phyloP scores from a whole-genome alignment of 345 rosid species.

The Populus euphratica region DNA sequence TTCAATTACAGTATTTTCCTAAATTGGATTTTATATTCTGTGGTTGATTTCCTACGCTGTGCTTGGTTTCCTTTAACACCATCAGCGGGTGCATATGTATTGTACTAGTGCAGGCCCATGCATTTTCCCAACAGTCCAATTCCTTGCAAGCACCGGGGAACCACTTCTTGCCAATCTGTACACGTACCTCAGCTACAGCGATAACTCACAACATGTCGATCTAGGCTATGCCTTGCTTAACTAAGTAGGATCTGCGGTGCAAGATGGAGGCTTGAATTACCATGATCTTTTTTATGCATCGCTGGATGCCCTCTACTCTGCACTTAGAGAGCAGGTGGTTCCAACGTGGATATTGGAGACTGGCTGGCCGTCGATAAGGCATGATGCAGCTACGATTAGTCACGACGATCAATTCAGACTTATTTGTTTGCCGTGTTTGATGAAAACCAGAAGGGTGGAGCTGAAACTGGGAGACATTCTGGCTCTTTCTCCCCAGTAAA shows the following conservation, averaged over 20 bases:
- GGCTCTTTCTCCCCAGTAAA: conserved; percentile 18
- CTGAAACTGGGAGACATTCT: conserved; percentile 12
- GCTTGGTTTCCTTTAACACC: too few species aligned
- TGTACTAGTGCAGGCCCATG: conserved; percentile 5
- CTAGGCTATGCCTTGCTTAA: conserved; percentile 7
- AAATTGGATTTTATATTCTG: too few species aligned
- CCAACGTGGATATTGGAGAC: background rate
- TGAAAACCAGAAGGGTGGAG: conserved; percentile 17
- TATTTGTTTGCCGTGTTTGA: conserved; percentile 23
- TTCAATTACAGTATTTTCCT: too few species aligned
- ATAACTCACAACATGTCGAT: background rate
- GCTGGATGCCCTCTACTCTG: background rate
- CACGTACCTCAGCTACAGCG: background rate
- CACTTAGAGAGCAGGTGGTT: background rate
- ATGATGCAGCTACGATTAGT: background rate
- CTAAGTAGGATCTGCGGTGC: background rate
- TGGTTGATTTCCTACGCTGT: too few species aligned
- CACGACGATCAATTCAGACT: conserved; percentile 18
- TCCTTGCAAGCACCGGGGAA: background rate
- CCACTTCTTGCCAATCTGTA: conserved; percentile 12
- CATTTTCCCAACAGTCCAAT: conserved; percentile 13
- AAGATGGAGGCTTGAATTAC: background rate
- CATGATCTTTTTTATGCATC: conserved; percentile 3
- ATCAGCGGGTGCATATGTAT: conserved; percentile 19
- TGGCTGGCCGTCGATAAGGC: background rate